phyloP scores from a whole-genome alignment of 768 basidiomycete species.

The Tylopilus rubrobrunneus region DNA sequence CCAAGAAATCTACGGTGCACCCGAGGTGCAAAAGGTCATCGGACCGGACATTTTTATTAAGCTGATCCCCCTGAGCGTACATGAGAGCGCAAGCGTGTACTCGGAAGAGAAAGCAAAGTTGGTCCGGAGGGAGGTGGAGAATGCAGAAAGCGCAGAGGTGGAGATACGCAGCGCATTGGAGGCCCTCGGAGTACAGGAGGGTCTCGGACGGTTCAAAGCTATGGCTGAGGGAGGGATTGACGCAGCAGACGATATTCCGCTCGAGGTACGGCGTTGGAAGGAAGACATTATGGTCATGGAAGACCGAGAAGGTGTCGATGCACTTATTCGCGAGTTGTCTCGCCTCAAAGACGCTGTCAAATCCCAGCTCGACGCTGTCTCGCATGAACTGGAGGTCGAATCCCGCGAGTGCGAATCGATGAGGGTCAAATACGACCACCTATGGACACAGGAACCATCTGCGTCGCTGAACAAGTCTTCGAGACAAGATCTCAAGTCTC shows the following conservation, averaged over 20 bases:
- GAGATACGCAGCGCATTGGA: constrained; percentile 79
- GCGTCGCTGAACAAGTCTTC: constrained; percentile 66
- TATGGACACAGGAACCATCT: constrained; percentile 85
- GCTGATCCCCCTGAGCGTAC: constrained; percentile 88
- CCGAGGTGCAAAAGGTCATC: constrained; percentile 92
- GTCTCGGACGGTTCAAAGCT: constrained; percentile 61
- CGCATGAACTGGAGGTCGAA: constrained; percentile 74
- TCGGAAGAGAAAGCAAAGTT: constrained; percentile 98
- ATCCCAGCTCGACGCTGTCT: constrained; percentile 57
- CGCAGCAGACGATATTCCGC: constrained; percentile 63
- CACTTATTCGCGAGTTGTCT: constrained; percentile 54
- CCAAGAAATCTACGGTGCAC: constrained; percentile 87
- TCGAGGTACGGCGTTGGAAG: constrained; percentile 69
- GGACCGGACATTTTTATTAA: constrained; percentile 86
- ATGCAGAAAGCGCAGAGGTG: constrained; percentile 76
- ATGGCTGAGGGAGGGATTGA: constrained; percentile 65
- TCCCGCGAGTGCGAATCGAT: constrained; percentile 83
- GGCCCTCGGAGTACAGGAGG: constrained; percentile 72
- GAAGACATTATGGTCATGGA: constrained; percentile 72
- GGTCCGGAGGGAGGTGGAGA: constrained; percentile 85
- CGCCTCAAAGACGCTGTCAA: constrained; percentile 55
- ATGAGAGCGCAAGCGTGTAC: constrained; percentile 94
- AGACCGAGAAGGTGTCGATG: constrained; percentile 63
- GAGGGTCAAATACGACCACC: constrained; percentile 82
- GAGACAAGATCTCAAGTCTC: constrained; percentile 77